phyloP scores from a whole-genome alignment of 345 rosid species.

The Atalantia buxifolia region DNA sequence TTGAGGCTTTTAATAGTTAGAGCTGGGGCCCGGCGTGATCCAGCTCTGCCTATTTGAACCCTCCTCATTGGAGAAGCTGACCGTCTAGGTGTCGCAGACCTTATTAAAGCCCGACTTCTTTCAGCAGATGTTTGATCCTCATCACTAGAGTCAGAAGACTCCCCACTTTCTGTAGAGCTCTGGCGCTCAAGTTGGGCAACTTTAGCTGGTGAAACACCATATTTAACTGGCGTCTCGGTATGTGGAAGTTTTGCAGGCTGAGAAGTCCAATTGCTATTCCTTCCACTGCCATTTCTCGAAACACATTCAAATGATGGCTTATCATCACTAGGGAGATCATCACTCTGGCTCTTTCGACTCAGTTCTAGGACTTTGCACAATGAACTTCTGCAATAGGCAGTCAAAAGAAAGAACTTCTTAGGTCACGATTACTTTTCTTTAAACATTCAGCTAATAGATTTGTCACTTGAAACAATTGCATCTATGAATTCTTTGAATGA shows the following conservation, averaged over 20 bases:
- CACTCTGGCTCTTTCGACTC: conserved; percentile 18
- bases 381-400: conserved; percentile 33
- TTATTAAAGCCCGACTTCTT: conserved; percentile 47
- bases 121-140: conserved; percentile 38
- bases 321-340: conserved; percentile 16
- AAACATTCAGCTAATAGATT: neutral
- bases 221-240: conserved; percentile 39
- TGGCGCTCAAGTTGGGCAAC: conserved; percentile 56
- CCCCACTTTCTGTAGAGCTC: conserved; percentile 43
- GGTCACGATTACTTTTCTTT: neutral
- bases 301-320: conserved; percentile 6
- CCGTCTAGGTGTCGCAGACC: conserved; percentile 58
- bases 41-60: conserved; percentile 58
- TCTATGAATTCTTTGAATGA: conserved; percentile 2
- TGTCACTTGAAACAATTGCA: neutral
- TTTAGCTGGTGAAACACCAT: conserved; percentile 59
- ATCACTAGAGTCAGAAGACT: conserved; percentile 40
- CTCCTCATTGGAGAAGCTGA: conserved; percentile 75
- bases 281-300: conserved; percentile 16
- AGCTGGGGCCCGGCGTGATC: conserved; percentile 52
- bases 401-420: neutral
- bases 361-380: conserved; percentile 28
- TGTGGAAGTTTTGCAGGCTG: conserved; percentile 27
- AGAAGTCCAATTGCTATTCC: conserved; percentile 22
- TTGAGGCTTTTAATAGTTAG: conserved; percentile 60